phyloP scores from a whole-genome alignment of 176 grass and related monocot species.

The Aegilops tauschii region DNA sequence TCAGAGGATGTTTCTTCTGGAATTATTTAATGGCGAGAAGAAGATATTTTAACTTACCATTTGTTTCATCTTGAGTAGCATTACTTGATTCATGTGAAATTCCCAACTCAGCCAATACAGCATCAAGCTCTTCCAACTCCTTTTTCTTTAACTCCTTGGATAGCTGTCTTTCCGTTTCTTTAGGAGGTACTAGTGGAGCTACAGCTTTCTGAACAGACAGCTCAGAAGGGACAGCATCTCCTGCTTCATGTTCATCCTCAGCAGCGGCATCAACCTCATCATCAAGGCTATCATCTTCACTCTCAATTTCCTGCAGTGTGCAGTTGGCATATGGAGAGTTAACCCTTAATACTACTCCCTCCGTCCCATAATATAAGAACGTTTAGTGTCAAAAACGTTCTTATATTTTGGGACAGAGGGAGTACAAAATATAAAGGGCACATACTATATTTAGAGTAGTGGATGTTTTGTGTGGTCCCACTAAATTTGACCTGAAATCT shows the following conservation, averaged over 20 bases:
- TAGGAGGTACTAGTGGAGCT: constrained; percentile 45
- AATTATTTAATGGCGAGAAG: background rate
- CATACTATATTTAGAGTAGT: background rate
- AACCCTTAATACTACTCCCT: background rate
- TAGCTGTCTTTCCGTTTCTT: constrained; percentile 87
- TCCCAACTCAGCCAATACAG: constrained; percentile 74
- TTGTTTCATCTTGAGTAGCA: constrained; percentile 38
- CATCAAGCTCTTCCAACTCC: constrained; percentile 81
- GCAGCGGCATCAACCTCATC: constrained; percentile 46
- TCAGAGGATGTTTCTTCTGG: background rate
- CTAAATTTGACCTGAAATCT: background rate
- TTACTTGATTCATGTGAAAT: constrained; percentile 36
- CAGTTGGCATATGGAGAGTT: background rate
- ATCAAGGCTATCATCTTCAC: constrained; percentile 85
- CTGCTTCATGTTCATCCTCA: constrained; percentile 53
- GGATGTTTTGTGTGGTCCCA: background rate
- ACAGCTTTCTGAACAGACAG: constrained; percentile 32
- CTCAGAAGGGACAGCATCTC: constrained; percentile 39
- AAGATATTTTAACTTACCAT: constrained; percentile 22
- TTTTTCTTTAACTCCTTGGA: constrained; percentile 99
- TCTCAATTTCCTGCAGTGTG: constrained; percentile 75
- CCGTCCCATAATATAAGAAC: too few relatives aligned
- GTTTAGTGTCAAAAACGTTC: too few relatives aligned
- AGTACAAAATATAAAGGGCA: background rate
- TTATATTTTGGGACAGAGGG: too few relatives aligned